Conservation (phyloP, 176 grass and related monocot genomes). For the Juncus effusus region DNA sequence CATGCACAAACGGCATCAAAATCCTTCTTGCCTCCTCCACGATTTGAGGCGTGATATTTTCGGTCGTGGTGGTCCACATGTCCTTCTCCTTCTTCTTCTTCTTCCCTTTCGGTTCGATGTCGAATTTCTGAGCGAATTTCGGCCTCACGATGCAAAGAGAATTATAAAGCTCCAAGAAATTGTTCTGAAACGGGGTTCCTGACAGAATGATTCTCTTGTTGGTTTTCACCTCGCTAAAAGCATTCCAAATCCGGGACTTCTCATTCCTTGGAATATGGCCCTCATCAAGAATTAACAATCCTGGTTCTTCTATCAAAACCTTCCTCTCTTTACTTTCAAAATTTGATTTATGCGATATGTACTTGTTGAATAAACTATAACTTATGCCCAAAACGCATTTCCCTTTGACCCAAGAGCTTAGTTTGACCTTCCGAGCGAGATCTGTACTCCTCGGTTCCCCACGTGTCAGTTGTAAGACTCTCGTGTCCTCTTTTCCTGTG, state of each 20-base stretch:
- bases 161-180: slow-evolving; percentile 67
- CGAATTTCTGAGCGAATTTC: slow-evolving; percentile 45
- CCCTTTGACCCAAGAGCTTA: slow-evolving; percentile 60
- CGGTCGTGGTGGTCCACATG: slow-evolving; percentile 50
- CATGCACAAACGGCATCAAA: slow-evolving; percentile 58
- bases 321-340: slow-evolving; percentile 25
- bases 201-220: slow-evolving; percentile 69
- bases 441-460: slow-evolving; percentile 24
- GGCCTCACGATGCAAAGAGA: slow-evolving; percentile 56
- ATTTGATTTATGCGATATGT: slow-evolving; percentile 13
- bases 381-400: slow-evolving; percentile 72
- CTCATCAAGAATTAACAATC: slow-evolving; percentile 71
- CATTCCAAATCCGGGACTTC: slow-evolving; percentile 45
- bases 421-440: slow-evolving; percentile 21
- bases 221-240: slow-evolving; percentile 40
- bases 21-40: slow-evolving; percentile 39
- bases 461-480: slow-evolving; percentile 10
- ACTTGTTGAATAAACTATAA: slow-evolving; percentile 53
- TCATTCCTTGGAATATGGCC: slow-evolving; percentile 81
- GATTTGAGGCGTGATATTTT: slow-evolving; percentile 40
- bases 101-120: slow-evolving; percentile 10
- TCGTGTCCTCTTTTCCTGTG: slow-evolving; percentile 40
- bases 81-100: slow-evolving; percentile 35
- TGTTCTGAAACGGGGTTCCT: slow-evolving; percentile 83
- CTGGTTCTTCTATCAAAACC: slow-evolving; percentile 48